Evolutionary conservation across 352 stramenopile species (phyloP).

Genomic region (Phytophthora colocasiae): DNA sequence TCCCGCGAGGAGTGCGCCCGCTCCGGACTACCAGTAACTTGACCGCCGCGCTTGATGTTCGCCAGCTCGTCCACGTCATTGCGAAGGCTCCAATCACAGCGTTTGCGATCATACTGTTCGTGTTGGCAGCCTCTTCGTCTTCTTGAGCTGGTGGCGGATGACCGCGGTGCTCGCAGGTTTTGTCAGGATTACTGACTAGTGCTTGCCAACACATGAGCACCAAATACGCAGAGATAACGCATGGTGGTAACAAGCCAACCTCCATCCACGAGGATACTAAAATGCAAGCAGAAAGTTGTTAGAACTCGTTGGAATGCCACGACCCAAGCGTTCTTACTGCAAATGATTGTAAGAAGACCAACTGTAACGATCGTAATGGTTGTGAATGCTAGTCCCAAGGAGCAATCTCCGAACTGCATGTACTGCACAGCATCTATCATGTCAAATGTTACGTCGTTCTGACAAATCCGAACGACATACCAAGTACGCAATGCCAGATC

Average conservation of each 20-base stretch:
- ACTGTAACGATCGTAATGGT: conserved; percentile 88
- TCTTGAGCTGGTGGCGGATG: conserved; percentile 13
- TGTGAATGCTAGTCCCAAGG: conserved; percentile 77
- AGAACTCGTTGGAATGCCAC: background rate
- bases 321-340: conserved; percentile 45
- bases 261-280: conserved; percentile 80
- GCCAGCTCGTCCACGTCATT: conserved; percentile 78
- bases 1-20: background rate
- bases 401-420: conserved; percentile 88
- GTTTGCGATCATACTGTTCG: conserved; percentile 54
- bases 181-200: conserved; percentile 62
- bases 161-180: conserved; percentile 42
- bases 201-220: conserved; percentile 84
- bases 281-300: background rate
- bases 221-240: conserved; percentile 74
- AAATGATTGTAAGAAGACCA: conserved; percentile 67
- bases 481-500: conserved; percentile 52
- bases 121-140: conserved; percentile 24
- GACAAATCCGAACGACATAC: conserved; percentile 28
- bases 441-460: background rate
- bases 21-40: conserved; percentile 65
- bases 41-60: conserved; percentile 63
- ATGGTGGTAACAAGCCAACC: conserved; percentile 75
- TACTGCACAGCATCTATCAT: conserved; percentile 61
- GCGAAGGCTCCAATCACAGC: conserved; percentile 65